These are phyloP conservation scores for Apostasia ramifera DNA, from an alignment of 106 monocot genomes.

Conservation along the genomic window DNA sequence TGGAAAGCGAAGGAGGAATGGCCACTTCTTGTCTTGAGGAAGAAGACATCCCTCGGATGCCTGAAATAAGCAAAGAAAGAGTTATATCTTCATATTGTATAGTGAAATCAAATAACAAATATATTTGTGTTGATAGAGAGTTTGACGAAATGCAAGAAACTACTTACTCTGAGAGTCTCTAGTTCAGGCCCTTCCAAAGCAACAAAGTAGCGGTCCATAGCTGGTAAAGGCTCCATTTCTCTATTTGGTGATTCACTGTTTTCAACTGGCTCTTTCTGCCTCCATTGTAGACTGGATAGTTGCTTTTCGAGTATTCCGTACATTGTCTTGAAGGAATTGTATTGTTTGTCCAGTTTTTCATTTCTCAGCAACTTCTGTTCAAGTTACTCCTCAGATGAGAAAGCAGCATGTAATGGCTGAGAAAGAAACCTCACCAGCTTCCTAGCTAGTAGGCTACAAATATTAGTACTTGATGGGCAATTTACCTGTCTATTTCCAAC, in stretches of 20 bases:
- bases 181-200: conserved; percentile 68
- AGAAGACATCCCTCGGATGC: conserved; percentile 36
- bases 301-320: conserved; percentile 36
- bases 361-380: conserved; percentile 1
- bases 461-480: neutral
- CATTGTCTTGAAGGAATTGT: conserved; percentile 45
- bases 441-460: neutral
- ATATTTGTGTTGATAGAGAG: neutral
- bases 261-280: conserved; percentile 15
- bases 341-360: conserved; percentile 23
- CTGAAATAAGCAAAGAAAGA: conserved; percentile 9
- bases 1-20: conserved; percentile 61
- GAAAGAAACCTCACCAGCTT: conserved; percentile 19
- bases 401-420: conserved; percentile 9
- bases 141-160: neutral
- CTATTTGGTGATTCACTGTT: conserved; percentile 3
- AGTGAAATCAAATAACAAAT: too few species aligned
- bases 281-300: conserved; percentile 30
- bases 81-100: neutral
- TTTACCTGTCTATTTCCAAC: neutral
- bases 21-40: conserved; percentile 56
- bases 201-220: conserved; percentile 47
- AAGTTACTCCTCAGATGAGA: neutral
- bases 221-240: conserved; percentile 30
- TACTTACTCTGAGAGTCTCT: conserved; percentile 45